Evolutionary conservation across 73 alveolate genomes (phyloP).

Genomic region (Diophrys sp.): DNA sequence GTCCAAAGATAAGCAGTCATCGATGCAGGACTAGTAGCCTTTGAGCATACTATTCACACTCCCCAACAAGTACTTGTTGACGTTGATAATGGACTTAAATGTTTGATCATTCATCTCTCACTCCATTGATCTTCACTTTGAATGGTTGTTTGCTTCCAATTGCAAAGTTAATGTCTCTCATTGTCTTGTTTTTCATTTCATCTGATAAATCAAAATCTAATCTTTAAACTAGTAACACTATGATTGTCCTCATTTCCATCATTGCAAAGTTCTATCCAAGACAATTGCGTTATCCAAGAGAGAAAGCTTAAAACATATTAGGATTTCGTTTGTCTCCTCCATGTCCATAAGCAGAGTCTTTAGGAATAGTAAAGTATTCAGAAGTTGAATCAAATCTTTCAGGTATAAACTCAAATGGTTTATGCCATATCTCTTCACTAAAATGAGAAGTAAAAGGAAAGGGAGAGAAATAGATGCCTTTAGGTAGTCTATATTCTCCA

Average conservation of each 20-base stretch:
- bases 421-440: neutral
- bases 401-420: slow-evolving; percentile 19
- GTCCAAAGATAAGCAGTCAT: neutral
- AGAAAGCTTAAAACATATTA: neutral
- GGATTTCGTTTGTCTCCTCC: neutral
- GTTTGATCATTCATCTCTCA: no score
- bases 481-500: slow-evolving; percentile 4
- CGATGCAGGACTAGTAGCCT: neutral
- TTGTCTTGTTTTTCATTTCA: no score
- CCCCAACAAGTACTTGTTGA: neutral
- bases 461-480: slow-evolving; percentile 2
- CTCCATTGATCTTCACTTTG: no score
- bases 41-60: neutral
- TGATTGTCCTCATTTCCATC: no score
- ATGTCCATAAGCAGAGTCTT: no score
- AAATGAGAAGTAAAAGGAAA: neutral
- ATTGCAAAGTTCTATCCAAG: neutral
- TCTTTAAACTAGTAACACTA: no score
- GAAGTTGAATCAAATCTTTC: slow-evolving; percentile 24
- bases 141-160: no score
- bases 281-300: neutral
- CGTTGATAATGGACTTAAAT: neutral
- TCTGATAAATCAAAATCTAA: no score
- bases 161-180: no score
- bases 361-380: neutral